phyloP scores from a whole-genome alignment of 441 rosid genomes.

The Gossypium gossypioides region DNA sequence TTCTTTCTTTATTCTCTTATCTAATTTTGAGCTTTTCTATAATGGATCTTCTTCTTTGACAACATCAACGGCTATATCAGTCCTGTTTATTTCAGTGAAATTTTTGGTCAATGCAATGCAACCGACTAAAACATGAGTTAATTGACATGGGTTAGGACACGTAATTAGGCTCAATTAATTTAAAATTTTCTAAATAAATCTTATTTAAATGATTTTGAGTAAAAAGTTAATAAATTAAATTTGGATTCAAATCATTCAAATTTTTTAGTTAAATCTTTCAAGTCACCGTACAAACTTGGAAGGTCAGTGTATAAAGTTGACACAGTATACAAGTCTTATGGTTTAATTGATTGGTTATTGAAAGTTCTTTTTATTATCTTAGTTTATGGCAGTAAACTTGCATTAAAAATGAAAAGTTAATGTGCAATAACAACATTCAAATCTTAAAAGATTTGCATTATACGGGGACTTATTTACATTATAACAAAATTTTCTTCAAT shows the following conservation, averaged over 20 bases:
- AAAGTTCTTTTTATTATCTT: not conserved
- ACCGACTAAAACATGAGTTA: not conserved
- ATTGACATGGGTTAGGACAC: not conserved
- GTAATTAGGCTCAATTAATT: too few species aligned
- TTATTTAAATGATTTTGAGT: too few species aligned
- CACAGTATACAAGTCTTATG: not conserved
- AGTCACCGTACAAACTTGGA: too few species aligned
- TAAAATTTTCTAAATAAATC: too few species aligned
- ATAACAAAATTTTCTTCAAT: not conserved
- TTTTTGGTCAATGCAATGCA: not conserved
- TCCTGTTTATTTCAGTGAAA: not conserved
- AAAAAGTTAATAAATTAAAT: too few species aligned
- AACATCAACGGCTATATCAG: conserved; percentile 34
- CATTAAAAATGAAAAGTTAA: not conserved
- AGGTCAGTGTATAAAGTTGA: too few species aligned
- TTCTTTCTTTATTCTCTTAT: not conserved
- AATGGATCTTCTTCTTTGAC: not conserved
- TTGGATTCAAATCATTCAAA: too few species aligned
- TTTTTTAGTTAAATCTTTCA: too few species aligned
- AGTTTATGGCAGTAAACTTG: not conserved
- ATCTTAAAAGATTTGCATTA: not conserved
- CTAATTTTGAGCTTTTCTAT: not conserved
- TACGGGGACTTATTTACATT: not conserved
- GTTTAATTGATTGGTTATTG: not conserved
- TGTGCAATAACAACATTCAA: not conserved